Percentiles rank a stretch among this genome's conserved stretches.
These are phyloP conservation scores for Phylloporus sp. DNA, from an alignment of 768 basidiomycete species.

Conservation along the genomic window DNA sequence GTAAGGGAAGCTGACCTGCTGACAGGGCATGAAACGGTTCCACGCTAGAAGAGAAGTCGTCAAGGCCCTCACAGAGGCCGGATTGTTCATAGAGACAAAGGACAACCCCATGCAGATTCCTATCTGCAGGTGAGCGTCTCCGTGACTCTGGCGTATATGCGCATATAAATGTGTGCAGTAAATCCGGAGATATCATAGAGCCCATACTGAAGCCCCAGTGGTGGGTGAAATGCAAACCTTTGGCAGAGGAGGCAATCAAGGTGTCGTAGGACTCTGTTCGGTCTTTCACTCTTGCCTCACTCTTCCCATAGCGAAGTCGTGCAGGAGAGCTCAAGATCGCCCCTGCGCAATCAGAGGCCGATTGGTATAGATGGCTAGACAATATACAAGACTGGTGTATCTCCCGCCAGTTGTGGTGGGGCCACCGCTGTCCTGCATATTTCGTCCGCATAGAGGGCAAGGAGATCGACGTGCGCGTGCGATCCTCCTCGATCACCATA, in stretches of 20 bases:
- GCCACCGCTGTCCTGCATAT: constrained; percentile 94
- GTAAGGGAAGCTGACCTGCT: background rate
- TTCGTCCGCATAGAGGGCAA: constrained; percentile 80
- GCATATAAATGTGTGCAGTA: constrained; percentile 41
- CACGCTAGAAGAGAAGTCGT: constrained; percentile 83
- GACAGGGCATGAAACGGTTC: constrained; percentile 95
- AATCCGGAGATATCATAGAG: constrained; percentile 96
- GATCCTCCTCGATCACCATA: background rate
- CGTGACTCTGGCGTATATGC: background rate
- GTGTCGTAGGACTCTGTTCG: constrained; percentile 35
- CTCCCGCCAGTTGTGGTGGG: constrained; percentile 99
- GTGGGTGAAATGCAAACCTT: constrained; percentile 93
- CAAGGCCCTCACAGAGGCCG: constrained; percentile 75
- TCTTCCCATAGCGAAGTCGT: constrained; percentile 60
- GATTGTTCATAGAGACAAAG: constrained; percentile 84
- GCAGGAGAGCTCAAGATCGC: constrained; percentile 81
- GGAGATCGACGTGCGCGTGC: constrained; percentile 52
- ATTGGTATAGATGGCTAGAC: constrained; percentile 96
- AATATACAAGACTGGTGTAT: constrained; percentile 98
- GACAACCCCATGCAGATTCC: constrained; percentile 98
- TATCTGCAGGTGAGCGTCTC: constrained; percentile 62
- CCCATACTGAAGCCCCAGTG: constrained; percentile 95
- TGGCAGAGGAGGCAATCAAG: constrained; percentile 86
- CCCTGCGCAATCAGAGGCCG: constrained; percentile 83
- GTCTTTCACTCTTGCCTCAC: background rate